Percentiles rank a stretch among this genome's conserved stretches.
Evolutionary conservation across 2,329 filamentous ascomycete genomes (phyloP).

Genomic region (Tolypocladium cylindrosporum): DNA sequence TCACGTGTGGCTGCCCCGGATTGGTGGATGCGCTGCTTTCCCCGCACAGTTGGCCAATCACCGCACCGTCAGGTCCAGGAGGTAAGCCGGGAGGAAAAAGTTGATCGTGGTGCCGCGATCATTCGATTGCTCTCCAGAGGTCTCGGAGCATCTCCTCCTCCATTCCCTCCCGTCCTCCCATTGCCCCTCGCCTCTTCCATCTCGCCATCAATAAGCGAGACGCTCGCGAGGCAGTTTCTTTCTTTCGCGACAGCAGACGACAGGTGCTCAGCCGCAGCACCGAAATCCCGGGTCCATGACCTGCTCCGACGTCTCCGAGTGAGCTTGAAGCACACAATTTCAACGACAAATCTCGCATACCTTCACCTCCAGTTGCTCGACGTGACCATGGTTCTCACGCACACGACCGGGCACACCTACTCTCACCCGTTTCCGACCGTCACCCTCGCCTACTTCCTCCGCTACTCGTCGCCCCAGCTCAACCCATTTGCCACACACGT

Average conservation of each 20-base stretch:
- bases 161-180: neutral
- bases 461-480: conserved; percentile 60
- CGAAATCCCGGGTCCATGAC: conserved; percentile 10
- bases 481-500: conserved; percentile 80
- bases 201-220: conserved; percentile 1
- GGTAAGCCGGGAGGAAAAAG: conserved; percentile 7
- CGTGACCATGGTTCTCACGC: conserved; percentile 49
- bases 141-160: conserved; percentile 4
- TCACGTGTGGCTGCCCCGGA: conserved; percentile 8
- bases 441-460: conserved; percentile 80
- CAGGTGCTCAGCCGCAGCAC: conserved; percentile 5
- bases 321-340: conserved; percentile 10
- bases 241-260: neutral
- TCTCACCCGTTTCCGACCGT: conserved; percentile 76
- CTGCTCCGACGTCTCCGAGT: conserved; percentile 10
- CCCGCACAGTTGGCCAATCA: conserved; percentile 24
- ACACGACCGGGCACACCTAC: conserved; percentile 62
- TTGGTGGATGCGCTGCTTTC: conserved; percentile 6
- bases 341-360: neutral
- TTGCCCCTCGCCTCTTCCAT: conserved; percentile 1
- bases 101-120: conserved; percentile 9
- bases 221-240: conserved; percentile 2
- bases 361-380: neutral
- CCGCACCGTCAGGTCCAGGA: neutral
- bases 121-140: conserved; percentile 10